phyloP scores from a whole-genome alignment of 108 stramenopile genomes.

The Bacterosira constricta region DNA sequence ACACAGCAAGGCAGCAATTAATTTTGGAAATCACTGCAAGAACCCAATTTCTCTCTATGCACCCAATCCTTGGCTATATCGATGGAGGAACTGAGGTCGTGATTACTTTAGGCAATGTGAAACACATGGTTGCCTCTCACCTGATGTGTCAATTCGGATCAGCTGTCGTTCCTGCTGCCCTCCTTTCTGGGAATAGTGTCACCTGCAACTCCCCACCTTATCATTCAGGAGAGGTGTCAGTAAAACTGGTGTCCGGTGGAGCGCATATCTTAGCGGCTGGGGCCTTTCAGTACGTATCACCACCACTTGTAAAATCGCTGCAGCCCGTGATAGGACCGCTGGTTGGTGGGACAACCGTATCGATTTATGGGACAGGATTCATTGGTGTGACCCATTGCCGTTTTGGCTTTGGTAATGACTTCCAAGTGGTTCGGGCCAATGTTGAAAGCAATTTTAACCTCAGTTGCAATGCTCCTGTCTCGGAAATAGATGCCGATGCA shows the following conservation, averaged over 20 bases:
- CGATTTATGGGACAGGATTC: constrained; percentile 22
- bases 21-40: constrained; percentile 30
- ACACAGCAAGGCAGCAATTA: constrained; percentile 17
- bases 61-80: constrained; percentile 35
- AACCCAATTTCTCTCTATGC: constrained; percentile 31
- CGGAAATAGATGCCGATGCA: constrained; percentile 7
- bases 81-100: constrained; percentile 40
- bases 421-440: constrained; percentile 26
- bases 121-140: constrained; percentile 8
- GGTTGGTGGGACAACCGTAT: constrained; percentile 36
- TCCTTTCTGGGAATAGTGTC: constrained; percentile 12
- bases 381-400: constrained; percentile 35
- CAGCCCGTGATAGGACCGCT: constrained; percentile 28
- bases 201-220: constrained; percentile 27
- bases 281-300: constrained; percentile 37
- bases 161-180: constrained; percentile 9
- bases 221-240: constrained; percentile 1
- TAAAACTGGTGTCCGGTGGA: constrained; percentile 18
- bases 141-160: constrained; percentile 40
- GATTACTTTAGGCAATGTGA: constrained; percentile 31
- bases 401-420: constrained; percentile 13
- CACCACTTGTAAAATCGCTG: constrained; percentile 21
- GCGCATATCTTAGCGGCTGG: constrained; percentile 20
- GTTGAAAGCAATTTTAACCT: constrained; percentile 5
- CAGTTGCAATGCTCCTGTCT: constrained; percentile 18